These are phyloP conservation scores for Tephrocybe sp. DNA, from an alignment of 768 basidiomycete species.

Conservation along the genomic window DNA sequence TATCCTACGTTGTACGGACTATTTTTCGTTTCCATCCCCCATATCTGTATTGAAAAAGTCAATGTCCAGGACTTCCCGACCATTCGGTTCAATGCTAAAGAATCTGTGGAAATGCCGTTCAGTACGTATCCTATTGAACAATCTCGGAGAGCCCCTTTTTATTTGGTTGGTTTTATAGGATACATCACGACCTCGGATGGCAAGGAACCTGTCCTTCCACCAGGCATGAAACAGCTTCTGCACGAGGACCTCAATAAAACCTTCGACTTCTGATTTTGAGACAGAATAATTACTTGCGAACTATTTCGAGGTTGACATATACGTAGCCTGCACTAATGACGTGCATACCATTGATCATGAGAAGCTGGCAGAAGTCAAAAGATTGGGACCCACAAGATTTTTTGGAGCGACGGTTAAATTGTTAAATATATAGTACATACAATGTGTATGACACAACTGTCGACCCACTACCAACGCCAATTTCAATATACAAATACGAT, in stretches of 20 bases:
- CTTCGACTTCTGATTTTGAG: conserved; percentile 61
- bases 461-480: too few species aligned
- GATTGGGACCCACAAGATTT: too few species aligned
- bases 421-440: too few species aligned
- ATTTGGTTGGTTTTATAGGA: conserved; percentile 24
- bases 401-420: too few species aligned
- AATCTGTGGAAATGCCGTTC: conserved; percentile 99
- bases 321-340: too few species aligned
- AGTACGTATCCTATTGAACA: conserved; percentile 42
- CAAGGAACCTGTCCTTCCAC: conserved; percentile 73
- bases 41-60: background rate
- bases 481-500: too few species aligned
- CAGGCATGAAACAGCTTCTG: conserved; percentile 86
- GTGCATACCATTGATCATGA: too few species aligned
- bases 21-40: background rate
- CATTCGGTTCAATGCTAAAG: conserved; percentile 80
- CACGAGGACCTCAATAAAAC: conserved; percentile 83
- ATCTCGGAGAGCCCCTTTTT: background rate
- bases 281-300: too few species aligned
- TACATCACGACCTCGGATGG: conserved; percentile 40
- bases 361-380: too few species aligned
- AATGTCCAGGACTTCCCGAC: conserved; percentile 76
- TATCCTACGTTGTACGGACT: conserved; percentile 64
- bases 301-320: too few species aligned
- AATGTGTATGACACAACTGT: too few species aligned